Evolutionary conservation across 345 rosid genomes (phyloP), one percentile per base, ranked within the genome.

Genomic region (Jatropha curcas): DNA sequence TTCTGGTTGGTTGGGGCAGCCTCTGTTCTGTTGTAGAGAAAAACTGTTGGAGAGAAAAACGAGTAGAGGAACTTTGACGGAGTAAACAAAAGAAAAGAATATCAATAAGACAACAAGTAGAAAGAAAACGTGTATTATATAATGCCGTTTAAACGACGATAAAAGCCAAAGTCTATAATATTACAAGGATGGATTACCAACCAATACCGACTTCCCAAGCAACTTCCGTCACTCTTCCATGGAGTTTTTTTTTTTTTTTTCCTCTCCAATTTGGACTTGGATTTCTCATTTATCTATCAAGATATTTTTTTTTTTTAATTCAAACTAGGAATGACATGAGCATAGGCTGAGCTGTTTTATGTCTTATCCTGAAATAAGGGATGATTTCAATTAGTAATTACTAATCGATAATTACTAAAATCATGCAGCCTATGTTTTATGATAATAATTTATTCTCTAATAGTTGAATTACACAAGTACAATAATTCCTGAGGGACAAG

Each of bases 151-250:
- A 9, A 16, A 13, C 17, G 8, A 30, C n/a, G 53, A 25, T 20
- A 16, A 48, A 10, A 14, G n/a, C 63, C 14, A 13, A n/a, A n/a
- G 9, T 22, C 51, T 20, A n/a, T n/a, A n/a, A n/a, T n/a, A n/a
- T n/a, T 22, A n/a, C 31, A 63, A 39, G 39, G 72, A 33, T 59
- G 52, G 64, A 56, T 37, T 8, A 56, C 62, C 72, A 56, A 52
- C 13, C 50, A n/a, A 27, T 9, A 60, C 30, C 28, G 45, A n/a
- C 31, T 27, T 35, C n/a, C 45, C 64, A 58, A 27, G 31, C 30
- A 45, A 9, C 20, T 39, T 17, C 1, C 24, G 7, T 34, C 7
- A 16, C 17, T 65, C 22, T 25, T 13, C 8, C 46, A 7, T 20
- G 34, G 22, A 7, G 24, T 16, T 22, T 24, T 4, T n/a, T 33